These are phyloP conservation scores for Ricinus communis DNA, from an alignment of 345 rosid species.

Conservation along the genomic window DNA sequence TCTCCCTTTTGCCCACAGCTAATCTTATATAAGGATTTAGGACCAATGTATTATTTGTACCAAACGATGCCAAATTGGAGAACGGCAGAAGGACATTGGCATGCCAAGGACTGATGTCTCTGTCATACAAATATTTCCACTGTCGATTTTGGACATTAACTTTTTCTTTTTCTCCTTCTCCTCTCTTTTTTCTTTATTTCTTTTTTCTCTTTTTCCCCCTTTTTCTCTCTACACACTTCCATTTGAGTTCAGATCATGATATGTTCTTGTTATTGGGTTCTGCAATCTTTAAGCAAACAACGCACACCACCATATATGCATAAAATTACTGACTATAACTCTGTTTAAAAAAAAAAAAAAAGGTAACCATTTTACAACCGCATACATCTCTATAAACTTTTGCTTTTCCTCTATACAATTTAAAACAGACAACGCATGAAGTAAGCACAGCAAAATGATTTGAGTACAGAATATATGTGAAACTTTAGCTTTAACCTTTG, in stretches of 20 bases:
- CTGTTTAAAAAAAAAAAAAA: conserved; percentile 8
- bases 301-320: not conserved
- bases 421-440: conserved; percentile 22
- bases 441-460: not conserved
- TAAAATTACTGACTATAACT: not conserved
- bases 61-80: not conserved
- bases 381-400: not conserved
- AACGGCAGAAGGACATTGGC: conserved; percentile 3
- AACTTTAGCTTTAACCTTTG: conserved; percentile 46
- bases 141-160: conserved; percentile 13
- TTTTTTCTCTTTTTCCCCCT: conserved; percentile 9
- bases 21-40: not conserved
- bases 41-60: conserved; percentile 6
- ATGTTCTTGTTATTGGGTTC: conserved; percentile 1
- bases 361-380: conserved; percentile 11
- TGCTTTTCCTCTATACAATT: conserved; percentile 17
- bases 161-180: conserved; percentile 15
- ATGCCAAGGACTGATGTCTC: conserved; percentile 21
- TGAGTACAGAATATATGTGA: not conserved
- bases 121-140: conserved; percentile 22
- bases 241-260: conserved; percentile 26
- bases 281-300: conserved; percentile 1
- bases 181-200: conserved; percentile 2
- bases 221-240: conserved; percentile 41
- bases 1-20: not conserved